Conservation (phyloP, 805 yeast genomes). For the Metschnikowia gelsemii region DNA sequence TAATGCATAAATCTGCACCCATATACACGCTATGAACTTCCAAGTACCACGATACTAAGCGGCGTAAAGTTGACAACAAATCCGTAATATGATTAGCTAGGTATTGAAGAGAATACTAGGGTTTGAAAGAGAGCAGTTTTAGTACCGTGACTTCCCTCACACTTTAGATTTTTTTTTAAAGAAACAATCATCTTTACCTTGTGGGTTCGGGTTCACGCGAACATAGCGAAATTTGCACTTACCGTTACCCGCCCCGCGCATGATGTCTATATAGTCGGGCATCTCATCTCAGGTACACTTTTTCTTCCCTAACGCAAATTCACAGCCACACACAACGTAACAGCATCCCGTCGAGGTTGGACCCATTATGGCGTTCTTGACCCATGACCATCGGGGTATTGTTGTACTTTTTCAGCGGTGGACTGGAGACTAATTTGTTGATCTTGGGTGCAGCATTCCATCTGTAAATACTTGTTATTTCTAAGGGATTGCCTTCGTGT, state of each 20-base stretch:
- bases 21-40: too few relatives aligned
- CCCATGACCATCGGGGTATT: constrained; percentile 68
- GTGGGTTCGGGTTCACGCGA: too few relatives aligned
- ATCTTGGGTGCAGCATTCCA: constrained; percentile 77
- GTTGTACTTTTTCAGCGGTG: constrained; percentile 46
- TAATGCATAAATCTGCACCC: too few relatives aligned
- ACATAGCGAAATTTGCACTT: too few relatives aligned
- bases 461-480: constrained; percentile 47
- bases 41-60: too few relatives aligned
- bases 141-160: too few relatives aligned
- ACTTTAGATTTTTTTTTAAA: too few relatives aligned
- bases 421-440: constrained; percentile 61
- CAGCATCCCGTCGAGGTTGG: constrained; percentile 71
- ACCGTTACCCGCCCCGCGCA: constrained; percentile 31
- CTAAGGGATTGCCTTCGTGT: constrained; percentile 75
- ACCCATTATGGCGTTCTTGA: constrained; percentile 60
- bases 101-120: too few relatives aligned
- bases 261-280: constrained; percentile 14
- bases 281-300: not conserved
- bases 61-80: too few relatives aligned
- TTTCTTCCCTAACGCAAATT: constrained; percentile 52
- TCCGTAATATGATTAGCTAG: too few relatives aligned
- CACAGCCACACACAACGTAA: constrained; percentile 63
- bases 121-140: too few relatives aligned
- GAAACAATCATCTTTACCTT: too few relatives aligned